Conservation (phyloP, 164 flowering plant genomes). For the Magnolia sinica region DNA sequence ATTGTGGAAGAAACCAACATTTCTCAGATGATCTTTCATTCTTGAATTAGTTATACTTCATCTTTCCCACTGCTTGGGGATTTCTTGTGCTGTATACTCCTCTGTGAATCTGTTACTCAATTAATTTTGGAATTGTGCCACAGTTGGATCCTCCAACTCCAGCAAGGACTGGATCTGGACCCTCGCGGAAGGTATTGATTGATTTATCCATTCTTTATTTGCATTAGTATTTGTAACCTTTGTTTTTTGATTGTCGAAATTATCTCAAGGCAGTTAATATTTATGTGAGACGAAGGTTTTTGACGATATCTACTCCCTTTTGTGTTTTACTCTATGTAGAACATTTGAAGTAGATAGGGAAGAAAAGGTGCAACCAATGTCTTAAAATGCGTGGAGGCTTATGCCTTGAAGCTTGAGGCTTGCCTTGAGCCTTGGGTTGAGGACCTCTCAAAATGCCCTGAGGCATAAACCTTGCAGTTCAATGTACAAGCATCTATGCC, state of each 20-base stretch:
- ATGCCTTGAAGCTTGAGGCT: too few species aligned
- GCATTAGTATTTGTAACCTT: not conserved
- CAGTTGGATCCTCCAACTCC: conserved; percentile 56
- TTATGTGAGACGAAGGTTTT: not conserved
- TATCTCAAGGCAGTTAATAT: not conserved
- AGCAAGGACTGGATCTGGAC: conserved; percentile 56
- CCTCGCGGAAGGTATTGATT: conserved; percentile 52
- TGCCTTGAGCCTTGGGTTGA: too few species aligned
- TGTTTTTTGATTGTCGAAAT: not conserved
- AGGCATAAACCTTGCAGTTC: not conserved
- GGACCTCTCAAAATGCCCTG: not conserved
- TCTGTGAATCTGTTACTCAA: not conserved
- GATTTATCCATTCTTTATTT: not conserved
- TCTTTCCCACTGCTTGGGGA: not conserved
- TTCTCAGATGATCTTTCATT: too few species aligned
- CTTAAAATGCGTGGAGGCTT: too few species aligned
- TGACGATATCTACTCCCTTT: not conserved
- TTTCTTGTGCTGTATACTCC: not conserved
- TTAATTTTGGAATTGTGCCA: conserved; percentile 10
- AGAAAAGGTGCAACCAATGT: too few species aligned
- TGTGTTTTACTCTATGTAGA: too few species aligned
- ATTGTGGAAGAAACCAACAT: too few species aligned
- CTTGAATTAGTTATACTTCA: too few species aligned
- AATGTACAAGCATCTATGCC: not conserved
- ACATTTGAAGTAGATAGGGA: too few species aligned